Evolutionary conservation across 2,329 filamentous ascomycete genomes (phyloP).

Genomic region (Lasiodiplodia sp.): DNA sequence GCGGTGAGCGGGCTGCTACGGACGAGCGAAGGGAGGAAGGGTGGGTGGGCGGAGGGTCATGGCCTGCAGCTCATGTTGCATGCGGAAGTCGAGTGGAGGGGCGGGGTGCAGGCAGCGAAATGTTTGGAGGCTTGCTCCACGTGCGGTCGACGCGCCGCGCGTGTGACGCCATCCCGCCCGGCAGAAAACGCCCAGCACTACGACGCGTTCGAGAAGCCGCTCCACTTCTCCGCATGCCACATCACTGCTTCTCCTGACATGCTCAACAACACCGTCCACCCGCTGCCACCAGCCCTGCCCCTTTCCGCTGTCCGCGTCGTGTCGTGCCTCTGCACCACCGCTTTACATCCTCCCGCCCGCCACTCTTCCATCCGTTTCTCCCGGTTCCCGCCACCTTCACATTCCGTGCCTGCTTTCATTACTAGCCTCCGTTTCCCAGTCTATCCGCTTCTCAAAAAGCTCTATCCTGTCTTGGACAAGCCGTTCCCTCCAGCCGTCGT

Average conservation of each 20-base stretch:
- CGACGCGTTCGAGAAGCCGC: too few relatives aligned
- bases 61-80: constrained; percentile 15
- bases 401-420: background rate
- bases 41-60: constrained; percentile 12
- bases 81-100: background rate
- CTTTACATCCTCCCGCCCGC: background rate
- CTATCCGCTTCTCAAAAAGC: background rate
- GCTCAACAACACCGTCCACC: background rate
- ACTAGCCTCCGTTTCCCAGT: background rate
- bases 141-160: constrained; percentile 11
- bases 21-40: background rate
- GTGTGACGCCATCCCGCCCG: constrained; percentile 25
- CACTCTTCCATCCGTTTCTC: background rate
- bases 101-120: background rate
- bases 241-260: background rate
- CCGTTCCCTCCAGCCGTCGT: too few relatives aligned
- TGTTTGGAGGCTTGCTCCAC: constrained; percentile 4
- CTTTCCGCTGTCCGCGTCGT: background rate
- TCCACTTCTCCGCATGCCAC: background rate
- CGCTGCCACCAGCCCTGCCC: background rate
- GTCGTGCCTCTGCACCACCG: background rate
- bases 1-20: constrained; percentile 7
- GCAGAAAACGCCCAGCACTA: constrained; percentile 16
- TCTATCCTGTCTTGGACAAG: too few relatives aligned
- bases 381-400: background rate